Base-by-base conservation (phyloP, 2,329 filamentous ascomycete species). In the Cladosporium sp. region DNA sequence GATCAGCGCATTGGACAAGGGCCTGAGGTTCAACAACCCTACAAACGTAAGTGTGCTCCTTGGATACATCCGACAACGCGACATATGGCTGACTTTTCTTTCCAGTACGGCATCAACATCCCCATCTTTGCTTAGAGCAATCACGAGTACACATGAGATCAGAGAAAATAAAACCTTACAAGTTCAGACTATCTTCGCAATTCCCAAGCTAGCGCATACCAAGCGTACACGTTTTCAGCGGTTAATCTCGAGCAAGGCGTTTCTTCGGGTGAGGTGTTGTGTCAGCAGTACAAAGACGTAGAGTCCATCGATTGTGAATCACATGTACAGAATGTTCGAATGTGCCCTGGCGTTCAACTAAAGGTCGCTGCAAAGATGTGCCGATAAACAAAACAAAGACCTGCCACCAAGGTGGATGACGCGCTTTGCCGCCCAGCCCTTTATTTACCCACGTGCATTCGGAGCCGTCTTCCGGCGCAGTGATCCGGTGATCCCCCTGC, bases 11-110 rank as follows among this genome's bases (percentile, higher is more conserved):
- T 81, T 93, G 76, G 85, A 93, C 77, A 79, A 83, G 72, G 82
- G 84, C 69, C 81, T 92, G 75, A 86, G 90, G 74, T 93, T 93
- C 80, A 93, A 93, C 80, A 87, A 92, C 79, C 91, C 90, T 61
- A 81, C 85, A 67, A 88, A 88, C 76, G 88, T 90, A 74, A 85
- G 87, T 68, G 23, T 65, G 7, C 23, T 61, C 43, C 43, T 18
- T 53, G 43, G 23, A 57, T 43, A 34, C 65, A 21, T 39, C 18
- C 11, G n/a, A 18, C 6, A 7, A 23, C 11, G 32, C 14, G 16
- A 18, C 30, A 51, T 25, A 59, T 34, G 26, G 34, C 63, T 64
- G 63, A 62, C 59, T 64, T 58, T 25, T 25, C 5, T 60, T 26
- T 21, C 30, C 46, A 69, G 67, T 67, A 67, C 30, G 66, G 66